Conservation (phyloP, 2,329 filamentous ascomycete species). For the Clarireedia homoeocarpa region DNA sequence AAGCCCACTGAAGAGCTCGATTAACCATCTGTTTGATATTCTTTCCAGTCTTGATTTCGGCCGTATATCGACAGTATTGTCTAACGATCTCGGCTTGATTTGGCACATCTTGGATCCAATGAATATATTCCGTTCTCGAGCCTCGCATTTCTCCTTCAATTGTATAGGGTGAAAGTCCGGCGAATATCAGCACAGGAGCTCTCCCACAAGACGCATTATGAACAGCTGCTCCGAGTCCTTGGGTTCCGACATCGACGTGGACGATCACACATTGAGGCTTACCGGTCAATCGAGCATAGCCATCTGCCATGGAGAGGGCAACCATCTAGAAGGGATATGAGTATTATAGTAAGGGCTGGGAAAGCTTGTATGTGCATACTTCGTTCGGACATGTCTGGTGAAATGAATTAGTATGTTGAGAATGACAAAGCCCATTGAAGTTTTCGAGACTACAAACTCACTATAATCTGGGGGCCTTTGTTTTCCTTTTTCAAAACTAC, state of each 20-base stretch:
- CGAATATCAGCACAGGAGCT: conserved; percentile 64
- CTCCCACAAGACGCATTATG: conserved; percentile 67
- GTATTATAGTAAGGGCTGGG: neutral
- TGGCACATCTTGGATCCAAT: conserved; percentile 72
- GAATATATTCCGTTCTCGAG: conserved; percentile 66
- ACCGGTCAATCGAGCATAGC: conserved; percentile 59
- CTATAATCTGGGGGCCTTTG: conserved; percentile 50
- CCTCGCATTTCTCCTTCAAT: conserved; percentile 65
- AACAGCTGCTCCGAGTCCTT: conserved; percentile 56
- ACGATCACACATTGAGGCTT: conserved; percentile 61
- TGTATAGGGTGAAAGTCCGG: conserved; percentile 65
- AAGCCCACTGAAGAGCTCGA: conserved; percentile 63
- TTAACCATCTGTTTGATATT: conserved; percentile 73
- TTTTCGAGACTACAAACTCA: neutral
- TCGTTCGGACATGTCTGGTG: conserved; percentile 56
- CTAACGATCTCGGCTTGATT: conserved; percentile 66
- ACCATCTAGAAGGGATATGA: conserved; percentile 48
- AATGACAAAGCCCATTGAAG: neutral
- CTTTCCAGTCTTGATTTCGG: conserved; percentile 62
- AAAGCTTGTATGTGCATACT: conserved; percentile 32
- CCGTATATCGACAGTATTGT: conserved; percentile 66
- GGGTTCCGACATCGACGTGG: conserved; percentile 69
- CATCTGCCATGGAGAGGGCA: conserved; percentile 69
- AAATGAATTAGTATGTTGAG: neutral
- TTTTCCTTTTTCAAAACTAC: conserved; percentile 64